These are phyloP conservation scores for Fusarium sp. DNA, from an alignment of 2,329 filamentous ascomycete genomes.

Conservation along the genomic window DNA sequence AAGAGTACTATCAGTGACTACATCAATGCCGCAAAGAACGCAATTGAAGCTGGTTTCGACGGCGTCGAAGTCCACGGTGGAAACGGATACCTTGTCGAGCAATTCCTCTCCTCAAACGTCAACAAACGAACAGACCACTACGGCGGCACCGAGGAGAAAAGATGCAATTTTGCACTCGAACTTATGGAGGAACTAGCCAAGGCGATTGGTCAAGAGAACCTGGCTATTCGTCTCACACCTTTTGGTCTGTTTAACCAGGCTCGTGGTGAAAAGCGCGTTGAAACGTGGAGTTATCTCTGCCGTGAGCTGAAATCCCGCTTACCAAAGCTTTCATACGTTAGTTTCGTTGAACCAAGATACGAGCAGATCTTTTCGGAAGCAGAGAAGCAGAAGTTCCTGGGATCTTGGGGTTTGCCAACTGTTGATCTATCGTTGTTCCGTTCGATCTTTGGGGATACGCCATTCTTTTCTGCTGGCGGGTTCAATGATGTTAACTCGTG, in stretches of 20 bases:
- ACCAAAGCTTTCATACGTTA: constrained; percentile 61
- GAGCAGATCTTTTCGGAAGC: constrained; percentile 61
- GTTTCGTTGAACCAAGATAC: constrained; percentile 64
- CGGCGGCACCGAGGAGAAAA: constrained; percentile 46
- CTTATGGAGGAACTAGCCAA: constrained; percentile 58
- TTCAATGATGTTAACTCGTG: constrained; percentile 62
- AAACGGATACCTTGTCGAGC: constrained; percentile 53
- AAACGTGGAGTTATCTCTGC: constrained; percentile 63
- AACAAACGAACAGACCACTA: constrained; percentile 52
- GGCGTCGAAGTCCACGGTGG: constrained; percentile 54
- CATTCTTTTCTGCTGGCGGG: constrained; percentile 66
- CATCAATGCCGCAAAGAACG: constrained; percentile 50
- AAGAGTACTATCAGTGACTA: constrained; percentile 45
- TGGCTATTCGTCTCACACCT: constrained; percentile 57
- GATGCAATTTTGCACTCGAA: constrained; percentile 63
- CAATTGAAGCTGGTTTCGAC: constrained; percentile 63
- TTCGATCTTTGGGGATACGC: constrained; percentile 60
- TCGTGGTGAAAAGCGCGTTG: constrained; percentile 59
- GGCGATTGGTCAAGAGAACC: constrained; percentile 55
- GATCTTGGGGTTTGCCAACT: constrained; percentile 56
- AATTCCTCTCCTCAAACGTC: constrained; percentile 51
- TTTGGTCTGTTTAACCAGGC: constrained; percentile 64
- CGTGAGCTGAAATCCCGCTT: constrained; percentile 56
- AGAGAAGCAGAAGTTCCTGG: constrained; percentile 60
- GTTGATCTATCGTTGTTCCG: constrained; percentile 60